Evolutionary conservation across 2,329 filamentous ascomycete species (phyloP), one percentile per base, ranked within the genome.

Genomic region (Diaporthe citri): DNA sequence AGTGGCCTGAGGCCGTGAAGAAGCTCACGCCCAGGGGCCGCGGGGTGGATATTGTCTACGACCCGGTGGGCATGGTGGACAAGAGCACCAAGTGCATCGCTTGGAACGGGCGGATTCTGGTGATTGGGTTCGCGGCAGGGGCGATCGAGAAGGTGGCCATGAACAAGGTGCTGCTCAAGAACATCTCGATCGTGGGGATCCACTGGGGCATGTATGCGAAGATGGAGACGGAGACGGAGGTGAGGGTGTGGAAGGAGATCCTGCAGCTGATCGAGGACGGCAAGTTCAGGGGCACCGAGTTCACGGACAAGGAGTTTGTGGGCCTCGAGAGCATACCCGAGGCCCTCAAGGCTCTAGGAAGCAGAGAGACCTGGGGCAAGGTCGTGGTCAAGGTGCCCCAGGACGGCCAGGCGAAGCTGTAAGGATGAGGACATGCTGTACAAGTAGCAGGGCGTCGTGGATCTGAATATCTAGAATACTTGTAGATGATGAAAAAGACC

Each of bases 141-240:
- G 88, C 87, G 69, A 98, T 98, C 78, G 96, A 98, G 85, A 97
- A 97, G 86, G 91, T 98, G 56, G 94, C 95, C 17, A 92, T 97
- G 87, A 98, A 98, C 84, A 93, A 96, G 83, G 95, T 98, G 36
- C 85, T 98, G 77, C 86, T 98, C 79, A 98, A 98, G 89, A 98
- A 98, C 83, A 96, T 98, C 77, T 93, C 92, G 77, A 87, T 98
- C 17, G 94, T 98, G 1, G 96, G 96, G 1, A 86, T 98, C 80
- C 94, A 97, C 85, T 98, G 96, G 96, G 96, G 96, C 17, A 92
- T 93, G 74, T 98, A 98, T 85, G 87, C 92, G 1, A 88, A 88
- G 59, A 90, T 93, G 78, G 94, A 98, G 86, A 90, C 88, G 31
- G 90, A 93, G 80, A 92, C 88, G 60, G 90, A 97, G 7, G 87